These are phyloP conservation scores for Ustilaginoidea virens DNA, from an alignment of 2,329 filamentous ascomycete species.

Conservation along the genomic window DNA sequence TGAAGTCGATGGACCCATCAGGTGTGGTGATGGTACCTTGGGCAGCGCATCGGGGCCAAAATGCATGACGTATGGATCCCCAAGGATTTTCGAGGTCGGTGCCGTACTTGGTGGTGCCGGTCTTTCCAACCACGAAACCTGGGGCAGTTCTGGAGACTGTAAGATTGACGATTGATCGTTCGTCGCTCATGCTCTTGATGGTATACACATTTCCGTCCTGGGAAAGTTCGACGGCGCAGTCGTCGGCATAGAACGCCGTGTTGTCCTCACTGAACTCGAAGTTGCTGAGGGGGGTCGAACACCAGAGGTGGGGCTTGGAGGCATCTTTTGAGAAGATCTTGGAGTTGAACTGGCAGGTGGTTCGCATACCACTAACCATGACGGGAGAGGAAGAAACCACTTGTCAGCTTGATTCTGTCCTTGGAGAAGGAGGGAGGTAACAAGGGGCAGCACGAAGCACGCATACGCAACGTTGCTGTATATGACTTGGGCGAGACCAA, in stretches of 20 bases:
- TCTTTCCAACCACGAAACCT: conserved; percentile 70
- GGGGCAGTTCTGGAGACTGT: conserved; percentile 63
- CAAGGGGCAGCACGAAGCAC: too few relatives aligned
- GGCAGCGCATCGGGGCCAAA: conserved; percentile 78
- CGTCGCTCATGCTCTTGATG: conserved; percentile 81
- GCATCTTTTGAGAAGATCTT: conserved; percentile 74
- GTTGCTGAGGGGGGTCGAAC: conserved; percentile 63
- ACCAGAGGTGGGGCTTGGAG: conserved; percentile 67
- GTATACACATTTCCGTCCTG: conserved; percentile 70
- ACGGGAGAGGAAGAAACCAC: conserved; percentile 5
- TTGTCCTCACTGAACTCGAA: conserved; percentile 74
- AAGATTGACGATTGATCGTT: conserved; percentile 69
- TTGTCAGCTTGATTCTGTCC: too few relatives aligned
- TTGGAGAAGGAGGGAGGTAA: too few relatives aligned
- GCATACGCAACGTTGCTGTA: conserved; percentile 95
- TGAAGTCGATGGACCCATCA: conserved; percentile 67
- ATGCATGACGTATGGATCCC: conserved; percentile 82
- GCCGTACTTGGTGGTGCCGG: conserved; percentile 73
- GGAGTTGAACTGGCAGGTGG: conserved; percentile 83
- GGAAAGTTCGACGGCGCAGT: conserved; percentile 71
- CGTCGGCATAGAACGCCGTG: conserved; percentile 71
- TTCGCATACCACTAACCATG: conserved; percentile 59
- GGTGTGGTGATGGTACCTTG: conserved; percentile 77
- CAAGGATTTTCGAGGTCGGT: conserved; percentile 77
- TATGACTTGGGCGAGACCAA: conserved; percentile 79